Evolutionary conservation across 2,329 filamentous ascomycete species (phyloP).

Genomic region (Talaromyces sp.): DNA sequence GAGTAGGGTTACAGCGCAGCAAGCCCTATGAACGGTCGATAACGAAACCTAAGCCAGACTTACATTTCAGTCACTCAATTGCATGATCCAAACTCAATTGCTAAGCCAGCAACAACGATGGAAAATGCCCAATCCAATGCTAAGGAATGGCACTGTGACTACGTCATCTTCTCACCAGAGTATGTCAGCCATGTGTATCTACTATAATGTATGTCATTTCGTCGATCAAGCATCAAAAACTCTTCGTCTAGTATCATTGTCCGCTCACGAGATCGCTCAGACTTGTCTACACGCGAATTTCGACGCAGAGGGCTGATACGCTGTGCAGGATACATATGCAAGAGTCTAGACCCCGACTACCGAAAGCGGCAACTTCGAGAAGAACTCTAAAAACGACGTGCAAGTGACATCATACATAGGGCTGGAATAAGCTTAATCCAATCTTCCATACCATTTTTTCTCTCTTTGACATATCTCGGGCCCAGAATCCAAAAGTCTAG

Average conservation of each 20-base stretch:
- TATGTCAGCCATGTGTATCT: not conserved
- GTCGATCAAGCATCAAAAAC: not conserved
- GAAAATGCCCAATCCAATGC: not conserved
- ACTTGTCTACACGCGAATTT: not conserved
- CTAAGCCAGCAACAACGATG: not conserved
- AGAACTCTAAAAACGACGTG: not conserved
- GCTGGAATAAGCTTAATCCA: not conserved
- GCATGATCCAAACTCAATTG: not conserved
- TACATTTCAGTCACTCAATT: not conserved
- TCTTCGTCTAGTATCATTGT: not conserved
- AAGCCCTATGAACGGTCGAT: not conserved
- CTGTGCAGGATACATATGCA: not conserved
- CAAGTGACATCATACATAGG: conserved; percentile 1
- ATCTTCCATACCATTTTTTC: not conserved
- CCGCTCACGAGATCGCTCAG: not conserved
- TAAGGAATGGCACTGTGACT: not conserved
- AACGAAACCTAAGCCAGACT: not conserved
- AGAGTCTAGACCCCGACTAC: not conserved
- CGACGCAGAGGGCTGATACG: too few species aligned
- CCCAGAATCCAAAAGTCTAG: not conserved
- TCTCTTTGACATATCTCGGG: too few species aligned
- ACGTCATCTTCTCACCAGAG: not conserved
- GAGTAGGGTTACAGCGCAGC: not conserved
- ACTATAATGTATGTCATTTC: not conserved
- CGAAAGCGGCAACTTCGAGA: not conserved